Evolutionary conservation across 2,329 filamentous ascomycete genomes (phyloP), one percentile per base, ranked within the genome.

Genomic region (Aspergillus pseudoglaucus): DNA sequence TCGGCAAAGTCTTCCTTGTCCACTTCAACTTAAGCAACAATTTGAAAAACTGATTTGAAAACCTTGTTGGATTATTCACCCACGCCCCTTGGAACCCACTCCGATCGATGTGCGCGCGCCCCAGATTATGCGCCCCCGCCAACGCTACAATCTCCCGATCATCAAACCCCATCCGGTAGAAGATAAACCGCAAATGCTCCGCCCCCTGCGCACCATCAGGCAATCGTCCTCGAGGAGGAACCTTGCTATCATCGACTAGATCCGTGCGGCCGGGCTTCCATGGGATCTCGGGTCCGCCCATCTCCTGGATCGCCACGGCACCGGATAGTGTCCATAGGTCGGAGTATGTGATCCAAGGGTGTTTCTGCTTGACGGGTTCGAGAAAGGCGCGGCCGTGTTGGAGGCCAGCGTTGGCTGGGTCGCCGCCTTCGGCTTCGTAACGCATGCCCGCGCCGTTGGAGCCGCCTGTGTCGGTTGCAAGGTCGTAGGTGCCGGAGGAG

Each of bases 401-500:
- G 8, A 84, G 75, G 15, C 82, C 82, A 3, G 81, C 80, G 64
- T 84, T 84, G 47, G 81, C 79, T 4, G 81, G 80, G 59, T 84
- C 81, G 51, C 79, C 81, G 49, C 80, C 80, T 67, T 84, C 81
- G 20, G 73, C 67, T 67, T 83, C 80, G 60, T 83, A 84, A 30
- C 81, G 74, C 81, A 84, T 84, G 15, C 80, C 81, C 0, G 82
- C 81, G 50, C 82, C 82, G 60, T 84, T 84, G 22, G 75, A 79
- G 33, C 81, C 81, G 32, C 82, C 82, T 0, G 81, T 84, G 58
- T 81, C 76, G 47, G 78, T 78, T 47, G 73, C 70, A 25, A 67
- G 66, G 58, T 81, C 77, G 63, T 84, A 84, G 4, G 81, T 84
- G 23, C 82, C 81, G 1, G 81, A 68, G n/a, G 77, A 77, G 66